phyloP scores from a whole-genome alignment of 2,329 filamentous ascomycete genomes.

The Plectosphaerella plurivora region DNA sequence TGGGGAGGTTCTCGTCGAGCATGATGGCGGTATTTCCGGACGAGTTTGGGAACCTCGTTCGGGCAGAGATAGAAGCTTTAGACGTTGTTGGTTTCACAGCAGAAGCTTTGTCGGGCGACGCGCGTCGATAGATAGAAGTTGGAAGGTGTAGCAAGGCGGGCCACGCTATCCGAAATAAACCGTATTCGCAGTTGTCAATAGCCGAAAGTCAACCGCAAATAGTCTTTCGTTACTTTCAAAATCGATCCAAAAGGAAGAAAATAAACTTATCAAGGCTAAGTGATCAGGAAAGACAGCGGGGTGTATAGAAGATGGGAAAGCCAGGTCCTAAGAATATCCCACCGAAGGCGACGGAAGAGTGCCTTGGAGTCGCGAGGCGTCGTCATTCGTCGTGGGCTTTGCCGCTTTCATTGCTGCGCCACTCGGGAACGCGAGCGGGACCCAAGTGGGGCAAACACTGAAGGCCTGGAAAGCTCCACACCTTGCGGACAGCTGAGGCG shows the following conservation, averaged over 20 bases:
- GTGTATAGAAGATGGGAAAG: not conserved
- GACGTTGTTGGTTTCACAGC: no score
- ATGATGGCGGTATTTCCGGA: slow-evolving; percentile 39
- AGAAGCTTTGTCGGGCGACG: no score
- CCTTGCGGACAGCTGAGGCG: not conserved
- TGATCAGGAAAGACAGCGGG: no score
- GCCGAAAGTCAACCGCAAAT: no score
- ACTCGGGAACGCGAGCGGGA: not conserved
- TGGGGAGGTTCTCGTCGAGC: slow-evolving; percentile 93
- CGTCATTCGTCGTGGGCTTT: not conserved
- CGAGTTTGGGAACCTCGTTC: not conserved
- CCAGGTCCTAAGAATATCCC: not conserved
- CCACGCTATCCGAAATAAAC: no score
- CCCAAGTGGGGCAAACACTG: not conserved
- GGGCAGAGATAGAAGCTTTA: no score
- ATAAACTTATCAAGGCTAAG: no score
- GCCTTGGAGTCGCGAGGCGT: not conserved
- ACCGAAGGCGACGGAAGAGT: not conserved
- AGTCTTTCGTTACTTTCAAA: no score
- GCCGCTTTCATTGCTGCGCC: not conserved
- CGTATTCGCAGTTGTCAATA: no score
- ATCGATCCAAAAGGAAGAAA: no score
- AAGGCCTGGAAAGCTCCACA: not conserved
- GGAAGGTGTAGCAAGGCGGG: no score
- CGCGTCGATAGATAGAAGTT: no score